These are phyloP conservation scores for Pseudonitzschia multiseries DNA, from an alignment of 108 stramenopile species.

Conservation along the genomic window DNA sequence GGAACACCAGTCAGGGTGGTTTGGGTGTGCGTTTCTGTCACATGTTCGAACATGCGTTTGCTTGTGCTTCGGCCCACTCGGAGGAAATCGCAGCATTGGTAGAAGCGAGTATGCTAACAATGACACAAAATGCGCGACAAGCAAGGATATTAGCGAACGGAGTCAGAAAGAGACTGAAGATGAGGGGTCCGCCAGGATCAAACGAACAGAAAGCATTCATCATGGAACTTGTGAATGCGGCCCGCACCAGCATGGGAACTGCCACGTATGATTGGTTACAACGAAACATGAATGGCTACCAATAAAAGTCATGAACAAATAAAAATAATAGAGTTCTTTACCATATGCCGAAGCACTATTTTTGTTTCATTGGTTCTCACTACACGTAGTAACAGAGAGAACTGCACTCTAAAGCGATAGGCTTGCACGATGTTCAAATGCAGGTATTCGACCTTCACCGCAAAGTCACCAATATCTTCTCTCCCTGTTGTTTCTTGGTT, in stretches of 20 bases:
- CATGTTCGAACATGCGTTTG: constrained; percentile 87
- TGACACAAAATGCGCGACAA: constrained; percentile 58
- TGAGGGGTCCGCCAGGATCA: constrained; percentile 65
- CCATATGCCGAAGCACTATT: no score
- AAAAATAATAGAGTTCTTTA: background rate
- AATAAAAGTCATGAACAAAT: constrained; percentile 31
- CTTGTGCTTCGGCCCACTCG: constrained; percentile 63
- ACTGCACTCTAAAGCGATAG: no score
- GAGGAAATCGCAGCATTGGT: constrained; percentile 80
- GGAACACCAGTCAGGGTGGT: constrained; percentile 67
- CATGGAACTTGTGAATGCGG: constrained; percentile 81
- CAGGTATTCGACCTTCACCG: background rate
- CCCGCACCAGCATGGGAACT: constrained; percentile 83
- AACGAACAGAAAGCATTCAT: constrained; percentile 77
- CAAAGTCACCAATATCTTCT: background rate
- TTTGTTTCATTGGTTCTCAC: no score
- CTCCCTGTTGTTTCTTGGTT: background rate
- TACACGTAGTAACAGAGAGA: no score
- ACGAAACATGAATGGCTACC: constrained; percentile 91
- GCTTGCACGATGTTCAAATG: no score
- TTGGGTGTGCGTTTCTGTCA: constrained; percentile 78
- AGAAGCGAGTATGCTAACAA: constrained; percentile 78
- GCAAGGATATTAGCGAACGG: constrained; percentile 66
- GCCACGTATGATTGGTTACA: constrained; percentile 90
- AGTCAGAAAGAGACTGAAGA: constrained; percentile 65